Conservation (phyloP, 2,329 filamentous ascomycete species). For the Fonsecaea pugnacius region DNA sequence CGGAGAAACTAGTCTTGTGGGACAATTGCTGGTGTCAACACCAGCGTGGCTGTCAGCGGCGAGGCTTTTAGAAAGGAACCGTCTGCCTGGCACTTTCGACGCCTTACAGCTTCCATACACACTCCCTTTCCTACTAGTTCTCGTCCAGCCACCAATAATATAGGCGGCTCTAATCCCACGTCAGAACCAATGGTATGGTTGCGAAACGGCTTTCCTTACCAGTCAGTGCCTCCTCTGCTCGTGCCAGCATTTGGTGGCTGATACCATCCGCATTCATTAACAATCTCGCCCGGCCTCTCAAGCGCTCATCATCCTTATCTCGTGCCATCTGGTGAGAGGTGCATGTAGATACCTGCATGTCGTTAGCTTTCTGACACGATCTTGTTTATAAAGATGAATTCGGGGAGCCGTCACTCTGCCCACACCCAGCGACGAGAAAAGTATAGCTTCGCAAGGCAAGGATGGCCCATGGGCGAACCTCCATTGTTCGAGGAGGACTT, state of each 20-base stretch:
- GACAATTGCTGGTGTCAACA: not conserved
- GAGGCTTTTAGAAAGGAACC: not conserved
- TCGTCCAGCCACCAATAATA: conserved; percentile 7
- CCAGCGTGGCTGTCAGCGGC: not conserved
- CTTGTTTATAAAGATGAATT: conserved; percentile 8
- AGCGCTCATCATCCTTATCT: not conserved
- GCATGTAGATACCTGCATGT: not conserved
- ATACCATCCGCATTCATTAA: not conserved
- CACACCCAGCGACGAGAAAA: not conserved
- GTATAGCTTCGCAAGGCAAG: not conserved
- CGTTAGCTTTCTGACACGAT: not conserved
- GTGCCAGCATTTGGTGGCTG: not conserved
- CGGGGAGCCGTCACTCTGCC: not conserved
- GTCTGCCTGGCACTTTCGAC: not conserved
- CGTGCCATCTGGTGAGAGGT: not conserved
- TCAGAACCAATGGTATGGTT: not conserved
- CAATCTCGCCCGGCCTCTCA: not conserved
- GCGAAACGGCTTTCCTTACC: not conserved
- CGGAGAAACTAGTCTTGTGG: not conserved
- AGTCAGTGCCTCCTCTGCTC: not conserved
- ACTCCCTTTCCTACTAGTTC: not conserved
- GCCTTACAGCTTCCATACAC: conserved; percentile 7
- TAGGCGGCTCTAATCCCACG: not conserved
- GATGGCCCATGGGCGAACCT: conserved; percentile 7
- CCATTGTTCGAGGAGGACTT: conserved; percentile 11